Base-by-base conservation (phyloP, 441 rosid species). In the Rhodomyrtus psidioides region DNA sequence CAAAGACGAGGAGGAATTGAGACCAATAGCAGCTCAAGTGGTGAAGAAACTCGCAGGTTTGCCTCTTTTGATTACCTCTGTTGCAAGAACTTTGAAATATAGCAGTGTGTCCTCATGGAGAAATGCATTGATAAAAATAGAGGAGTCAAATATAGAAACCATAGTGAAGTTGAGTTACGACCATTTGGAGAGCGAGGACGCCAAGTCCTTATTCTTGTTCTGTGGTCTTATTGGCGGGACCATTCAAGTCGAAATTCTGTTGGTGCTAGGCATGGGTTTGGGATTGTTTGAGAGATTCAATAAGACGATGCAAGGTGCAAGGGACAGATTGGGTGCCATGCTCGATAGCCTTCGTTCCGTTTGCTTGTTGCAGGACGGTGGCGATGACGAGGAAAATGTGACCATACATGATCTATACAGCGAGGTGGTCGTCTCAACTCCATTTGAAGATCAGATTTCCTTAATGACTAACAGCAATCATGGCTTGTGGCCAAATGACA, bases 41-140 rank as follows among this genome's bases (percentile, higher is more conserved):
- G 27, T 10, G 2, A 4, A 4, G 27, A 56, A 56, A 27, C 27
- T 56, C 1, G 59, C 2, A 59, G 70, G 70, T 59, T 59, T 59
- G 21, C 70, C 70, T 27, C 70, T 59, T 27, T 1, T 14, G 19
- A 27, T 59, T 59, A 59, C 0, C 2, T 27, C 21, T 0, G 21
- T 59, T 0, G 70, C 70, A 1, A 6, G 0, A 0, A 6, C 30
- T 0, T 58, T 58, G 0, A n/a, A 58, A 13, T 0, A 0, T 6
- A 13, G 62, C 0, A 0, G 2, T 1, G 17, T 0, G 30, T 0
- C 4, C 2, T 0, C 30, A 2, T 58, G 62, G 62, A 0, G 0
- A n/a, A n/a, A 0, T 4, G 4, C 4, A 0, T 2, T 13, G 1
- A n/a, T 0, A 12, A 2, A n/a, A n/a, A 6, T 58, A n/a, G 17